Evolutionary conservation across 2,329 filamentous ascomycete genomes (phyloP), one percentile per base, ranked within the genome.

Genomic region (Emericellopsis cladophorae): DNA sequence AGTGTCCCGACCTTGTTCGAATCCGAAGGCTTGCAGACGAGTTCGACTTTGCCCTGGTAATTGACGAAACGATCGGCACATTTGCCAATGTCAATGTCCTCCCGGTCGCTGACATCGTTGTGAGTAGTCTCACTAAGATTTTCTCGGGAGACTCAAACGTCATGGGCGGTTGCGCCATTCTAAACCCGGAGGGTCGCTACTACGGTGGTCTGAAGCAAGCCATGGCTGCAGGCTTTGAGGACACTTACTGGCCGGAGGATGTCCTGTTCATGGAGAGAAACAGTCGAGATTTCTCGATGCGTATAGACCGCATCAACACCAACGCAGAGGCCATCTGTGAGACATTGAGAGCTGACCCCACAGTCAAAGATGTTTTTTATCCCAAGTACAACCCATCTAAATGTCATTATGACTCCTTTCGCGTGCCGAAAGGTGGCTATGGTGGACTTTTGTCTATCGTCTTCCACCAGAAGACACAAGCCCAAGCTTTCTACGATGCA

Each of bases 91-190:
- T 95, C 51, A 87, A 96, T 56, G 86, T 98, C 4, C 72, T 98
- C 5, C 86, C 83, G 3, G 84, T 81, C 54, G 85, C 87, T 44
- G 92, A 98, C 60, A 72, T 96, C 14, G 85, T 96, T 5, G 90
- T 95, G 42, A 95, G 86, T 67, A 94, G 86, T 56, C 68, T 98
- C 44, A 96, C 92, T 38, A 98, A 98, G 60, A 83, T 96, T 41
- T 98, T 98, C 64, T 94, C 87, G 42, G 92, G 92, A 39, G 92
- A 95, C 61, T 92, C 86, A 59, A 96, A 98, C 59, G 92, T 98
- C 49, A 96, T 96, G 90, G 92, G 89, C 44, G 92, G 92, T 42
- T 84, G 81, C 48, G 64, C 71, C 36, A 74, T 81, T 41, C 56
- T 81, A 36, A 81, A 81, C 52, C 75, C 75, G 1, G 74, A 79